Evolutionary conservation across 2,329 filamentous ascomycete genomes (phyloP), one percentile per base, ranked within the genome.

Genomic region (Cercospora sesami): DNA sequence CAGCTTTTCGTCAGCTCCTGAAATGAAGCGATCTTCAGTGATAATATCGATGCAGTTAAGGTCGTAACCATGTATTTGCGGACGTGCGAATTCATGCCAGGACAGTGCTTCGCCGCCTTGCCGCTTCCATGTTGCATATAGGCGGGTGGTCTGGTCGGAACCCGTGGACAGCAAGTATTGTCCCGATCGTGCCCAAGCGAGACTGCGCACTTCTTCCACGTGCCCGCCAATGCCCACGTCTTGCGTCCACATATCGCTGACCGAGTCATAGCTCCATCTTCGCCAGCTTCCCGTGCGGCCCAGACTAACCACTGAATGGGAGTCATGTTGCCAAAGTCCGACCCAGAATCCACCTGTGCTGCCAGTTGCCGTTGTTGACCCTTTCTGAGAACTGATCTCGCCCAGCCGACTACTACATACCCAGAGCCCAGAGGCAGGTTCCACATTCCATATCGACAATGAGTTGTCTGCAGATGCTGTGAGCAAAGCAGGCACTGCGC

Each of bases 11-110:
- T 99, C 95, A 3, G 95, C 95, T 6, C 95, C 95, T 2, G 94
- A 96, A 23, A 98, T 90, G 77, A 99, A 99, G 73, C 90, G 90
- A 7, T 87, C 85, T 7, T 86, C 80, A 7, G 88, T 89, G 5
- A 97, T 83, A 0, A 89, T 86, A 75, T 93, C 91, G 71, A 98
- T 89, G 79, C 95, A 98, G 82, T 98, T 99, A 64, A 99, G 86
- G 78, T 99, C 94, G 79, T 99, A 99, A 42, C 95, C 95, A 78
- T 99, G 95, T 72, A 99, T 99, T 78, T 99, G 95, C 4, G 95
- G 95, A 60, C 95, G 86, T 0, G 94, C 91, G 83, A 98, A 93
- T 79, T 99, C 95, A 79, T 98, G 94, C 95, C 95, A 99, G 10
- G 92, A 93, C 48, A 51, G 65, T 70, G 65, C 4, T 45, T 39